Base-by-base conservation (phyloP, 306 rosid species). In the Fragaria iinumae region DNA sequence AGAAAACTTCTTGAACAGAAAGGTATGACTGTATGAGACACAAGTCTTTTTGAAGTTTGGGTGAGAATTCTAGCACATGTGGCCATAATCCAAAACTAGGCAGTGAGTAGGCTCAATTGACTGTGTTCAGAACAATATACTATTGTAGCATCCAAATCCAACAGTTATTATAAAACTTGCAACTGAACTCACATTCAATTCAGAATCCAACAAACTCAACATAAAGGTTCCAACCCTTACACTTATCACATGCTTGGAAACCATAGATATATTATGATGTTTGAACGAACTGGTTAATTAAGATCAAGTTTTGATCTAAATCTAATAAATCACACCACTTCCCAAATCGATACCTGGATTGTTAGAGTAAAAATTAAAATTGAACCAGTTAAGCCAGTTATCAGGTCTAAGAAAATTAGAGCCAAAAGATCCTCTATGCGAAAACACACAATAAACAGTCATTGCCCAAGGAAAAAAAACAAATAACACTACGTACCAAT, bases 401-500 rank as follows among this genome's bases (percentile, higher is more conserved):
- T 32, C 36, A 32, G 36, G 36, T 32, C 36, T 32, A 32, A 32
- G 36, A 32, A 32, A 32, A 32, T 32, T 32, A 38, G 53, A 41
- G 27, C 41, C 36, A n/a, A 39, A 38, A 53, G 38, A 38, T 56
- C 50, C 25, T 21, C 14, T 29, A 41, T 17, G 9, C 32, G 12
- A 2, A 10, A 11, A 21, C 63, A 56, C 6, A 56, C 13, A 3
- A n/a, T 55, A 8, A 55, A 21, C 32, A 56, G 32, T 21, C 32
- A 56, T 8, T 21, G 32, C 62, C 27, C 29, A 67, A 17, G 23
- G 10, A 4, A 78, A 60, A 69, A 57, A 8, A 43, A 43, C 45
- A 43, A 32, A 55, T 20, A 38, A 56, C 1, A 39, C 11, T 8
- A 38, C 41, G 27, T 86, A 90, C 97, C 90, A 23, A 84, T 72